phyloP scores from a whole-genome alignment of 2,329 filamentous ascomycete genomes.

The Xylaria sp. region DNA sequence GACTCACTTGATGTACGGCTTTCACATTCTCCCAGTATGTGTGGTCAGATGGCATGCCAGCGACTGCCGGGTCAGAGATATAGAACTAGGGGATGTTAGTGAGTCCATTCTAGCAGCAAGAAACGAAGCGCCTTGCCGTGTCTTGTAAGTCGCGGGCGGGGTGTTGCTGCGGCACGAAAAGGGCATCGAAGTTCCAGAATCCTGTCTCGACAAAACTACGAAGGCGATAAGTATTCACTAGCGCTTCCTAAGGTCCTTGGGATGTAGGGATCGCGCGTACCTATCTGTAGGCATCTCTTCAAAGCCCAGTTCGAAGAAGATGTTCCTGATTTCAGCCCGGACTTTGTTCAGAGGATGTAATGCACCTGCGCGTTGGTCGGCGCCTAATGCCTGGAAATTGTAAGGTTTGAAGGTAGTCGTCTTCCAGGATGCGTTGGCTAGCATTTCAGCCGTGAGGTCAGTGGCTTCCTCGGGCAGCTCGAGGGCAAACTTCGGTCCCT shows the following conservation, averaged over 20 bases:
- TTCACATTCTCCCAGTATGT: constrained; percentile 90
- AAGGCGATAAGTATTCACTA: neutral
- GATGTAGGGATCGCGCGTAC: constrained; percentile 5
- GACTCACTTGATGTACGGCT: constrained; percentile 76
- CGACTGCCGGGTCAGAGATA: constrained; percentile 85
- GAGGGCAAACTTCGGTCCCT: constrained; percentile 87
- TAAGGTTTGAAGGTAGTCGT: constrained; percentile 86
- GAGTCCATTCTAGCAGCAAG: neutral
- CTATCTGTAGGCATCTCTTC: constrained; percentile 88
- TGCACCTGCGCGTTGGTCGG: constrained; percentile 70
- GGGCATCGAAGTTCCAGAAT: constrained; percentile 98
- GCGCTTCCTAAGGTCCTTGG: neutral
- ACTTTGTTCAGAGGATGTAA: constrained; percentile 89
- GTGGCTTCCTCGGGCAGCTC: constrained; percentile 94
- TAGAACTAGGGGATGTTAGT: constrained; percentile 70
- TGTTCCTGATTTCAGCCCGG: constrained; percentile 89
- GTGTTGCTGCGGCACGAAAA: constrained; percentile 95
- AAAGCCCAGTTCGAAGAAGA: constrained; percentile 99
- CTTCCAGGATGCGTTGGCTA: constrained; percentile 90
- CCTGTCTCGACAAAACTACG: constrained; percentile 80
- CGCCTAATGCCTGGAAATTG: constrained; percentile 65
- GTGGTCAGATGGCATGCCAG: constrained; percentile 77
- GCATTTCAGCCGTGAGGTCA: constrained; percentile 95
- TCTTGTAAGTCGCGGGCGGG: constrained; percentile 97
- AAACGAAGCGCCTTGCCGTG: constrained; percentile 58